A percentile compares a stretch with the other conserved stretches of the same genome.
Evolutionary conservation across 2,329 filamentous ascomycete genomes (phyloP).

Genomic region (Talaromyces sp.): DNA sequence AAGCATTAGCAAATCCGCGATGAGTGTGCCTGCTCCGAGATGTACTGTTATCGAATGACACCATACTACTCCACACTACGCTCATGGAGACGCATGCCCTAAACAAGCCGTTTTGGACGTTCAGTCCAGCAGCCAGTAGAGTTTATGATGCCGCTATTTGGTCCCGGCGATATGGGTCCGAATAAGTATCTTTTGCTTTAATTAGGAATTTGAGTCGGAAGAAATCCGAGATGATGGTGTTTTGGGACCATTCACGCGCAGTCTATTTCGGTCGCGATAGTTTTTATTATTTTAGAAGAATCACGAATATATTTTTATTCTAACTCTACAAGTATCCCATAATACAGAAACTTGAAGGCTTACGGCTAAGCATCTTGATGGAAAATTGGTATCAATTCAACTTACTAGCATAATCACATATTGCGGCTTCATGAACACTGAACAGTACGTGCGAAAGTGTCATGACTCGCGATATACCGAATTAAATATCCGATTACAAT

Average conservation of each 20-base stretch:
- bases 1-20: neutral
- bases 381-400: no score
- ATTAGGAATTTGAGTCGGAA: neutral
- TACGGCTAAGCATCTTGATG: neutral
- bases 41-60: neutral
- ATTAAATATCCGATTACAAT: neutral
- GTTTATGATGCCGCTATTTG: neutral
- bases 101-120: neutral
- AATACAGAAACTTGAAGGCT: neutral
- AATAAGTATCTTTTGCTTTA: neutral
- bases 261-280: neutral
- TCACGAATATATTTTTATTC: neutral
- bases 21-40: neutral
- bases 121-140: neutral
- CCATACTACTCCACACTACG: constrained; percentile 6
- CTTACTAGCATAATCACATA: no score
- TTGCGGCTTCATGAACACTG: no score
- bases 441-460: neutral
- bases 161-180: neutral
- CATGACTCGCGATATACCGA: neutral
- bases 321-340: neutral
- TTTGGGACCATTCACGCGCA: neutral
- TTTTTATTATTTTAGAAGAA: neutral
- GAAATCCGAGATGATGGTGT: neutral
- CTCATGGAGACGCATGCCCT: neutral